Conservation (phyloP, 2,329 filamentous ascomycete genomes). For the Xylariaceae sp. region DNA sequence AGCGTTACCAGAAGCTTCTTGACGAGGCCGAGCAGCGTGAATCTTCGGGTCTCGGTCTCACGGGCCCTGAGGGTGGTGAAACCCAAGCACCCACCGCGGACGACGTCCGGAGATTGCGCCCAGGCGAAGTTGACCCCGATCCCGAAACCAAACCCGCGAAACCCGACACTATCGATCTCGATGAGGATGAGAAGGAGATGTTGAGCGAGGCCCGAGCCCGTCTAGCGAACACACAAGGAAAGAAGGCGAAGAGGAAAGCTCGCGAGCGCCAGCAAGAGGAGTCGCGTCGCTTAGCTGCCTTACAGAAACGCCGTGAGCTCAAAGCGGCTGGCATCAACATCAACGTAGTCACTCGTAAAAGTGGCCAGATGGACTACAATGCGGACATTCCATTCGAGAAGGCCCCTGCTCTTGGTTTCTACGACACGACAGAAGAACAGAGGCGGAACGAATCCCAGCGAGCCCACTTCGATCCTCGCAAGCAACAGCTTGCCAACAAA, state of each 20-base stretch:
- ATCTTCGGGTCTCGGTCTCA: slow-evolving; percentile 72
- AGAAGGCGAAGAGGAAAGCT: slow-evolving; percentile 97
- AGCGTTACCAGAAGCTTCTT: slow-evolving; percentile 92
- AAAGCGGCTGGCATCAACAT: slow-evolving; percentile 98
- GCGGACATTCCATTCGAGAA: slow-evolving; percentile 98
- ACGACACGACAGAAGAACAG: slow-evolving; percentile 84
- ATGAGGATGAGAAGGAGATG: slow-evolving; percentile 99
- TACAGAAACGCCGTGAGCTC: slow-evolving; percentile 93
- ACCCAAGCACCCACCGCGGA: slow-evolving; percentile 84
- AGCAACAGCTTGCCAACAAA: slow-evolving; percentile 86
- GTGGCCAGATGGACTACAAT: slow-evolving; percentile 99
- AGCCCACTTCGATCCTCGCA: slow-evolving; percentile 83
- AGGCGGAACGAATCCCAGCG: slow-evolving; percentile 76
- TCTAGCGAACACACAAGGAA: slow-evolving; percentile 95
- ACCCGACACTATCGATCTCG: slow-evolving; percentile 94
- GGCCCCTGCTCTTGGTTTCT: slow-evolving; percentile 81
- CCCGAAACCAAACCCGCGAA: slow-evolving; percentile 93
- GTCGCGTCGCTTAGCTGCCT: slow-evolving; percentile 78
- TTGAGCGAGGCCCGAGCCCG: slow-evolving; percentile 93
- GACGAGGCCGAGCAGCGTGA: slow-evolving; percentile 94
- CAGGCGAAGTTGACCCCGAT: slow-evolving; percentile 94
- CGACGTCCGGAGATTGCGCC: slow-evolving; percentile 81
- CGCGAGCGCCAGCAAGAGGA: slow-evolving; percentile 94
- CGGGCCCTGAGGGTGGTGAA: slow-evolving; percentile 82
- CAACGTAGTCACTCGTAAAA: slow-evolving; percentile 85